Percentiles rank a stretch among this genome's conserved stretches.
Conservation (phyloP, 2,329 filamentous ascomycete genomes). For the Verticillium alfalfae region DNA sequence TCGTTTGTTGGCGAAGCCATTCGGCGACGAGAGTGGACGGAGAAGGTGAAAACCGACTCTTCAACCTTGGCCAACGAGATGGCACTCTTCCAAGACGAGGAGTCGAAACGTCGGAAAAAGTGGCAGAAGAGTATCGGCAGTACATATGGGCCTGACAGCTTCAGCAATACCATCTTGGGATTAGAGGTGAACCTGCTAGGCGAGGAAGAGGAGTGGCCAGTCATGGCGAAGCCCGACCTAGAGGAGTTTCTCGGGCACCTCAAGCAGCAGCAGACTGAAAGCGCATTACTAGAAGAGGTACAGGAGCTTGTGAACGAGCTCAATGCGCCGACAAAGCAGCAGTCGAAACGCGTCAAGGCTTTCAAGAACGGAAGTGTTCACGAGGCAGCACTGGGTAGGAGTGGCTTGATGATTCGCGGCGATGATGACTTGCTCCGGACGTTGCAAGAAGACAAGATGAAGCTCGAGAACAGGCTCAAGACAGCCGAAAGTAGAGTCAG, state of each 20-base stretch:
- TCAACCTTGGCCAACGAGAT: slow-evolving; percentile 87
- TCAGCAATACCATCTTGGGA: slow-evolving; percentile 65
- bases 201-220: slow-evolving; percentile 76
- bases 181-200: slow-evolving; percentile 83
- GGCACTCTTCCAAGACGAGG: slow-evolving; percentile 86
- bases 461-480: slow-evolving; percentile 66
- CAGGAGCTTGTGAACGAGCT: slow-evolving; percentile 73
- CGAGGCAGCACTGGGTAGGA: slow-evolving; percentile 81
- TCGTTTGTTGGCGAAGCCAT: slow-evolving; percentile 83
- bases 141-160: slow-evolving; percentile 59
- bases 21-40: slow-evolving; percentile 81
- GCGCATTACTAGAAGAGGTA: slow-evolving; percentile 64
- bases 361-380: slow-evolving; percentile 97
- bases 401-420: slow-evolving; percentile 78
- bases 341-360: slow-evolving; percentile 79
- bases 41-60: slow-evolving; percentile 85
- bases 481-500: slow-evolving; percentile 87
- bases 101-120: slow-evolving; percentile 78
- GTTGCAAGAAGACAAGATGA: slow-evolving; percentile 78
- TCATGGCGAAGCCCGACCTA: slow-evolving; percentile 69
- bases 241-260: slow-evolving; percentile 66
- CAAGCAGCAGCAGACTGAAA: slow-evolving; percentile 59
- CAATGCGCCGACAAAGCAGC: slow-evolving; percentile 76
- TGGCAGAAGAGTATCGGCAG: slow-evolving; percentile 85
- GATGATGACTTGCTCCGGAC: slow-evolving; percentile 74